Evolutionary conservation across 129 eudicot species (phyloP).

Genomic region (Helianthus annuus): HanXRQr2.0-SUNRISE NC_035446.2:135658679-135659178

Average conservation of each 20-base stretch:
- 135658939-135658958: background rate
- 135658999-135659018: background rate
- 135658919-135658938: background rate
- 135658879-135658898: too few relatives aligned
- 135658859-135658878: too few relatives aligned
- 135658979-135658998: background rate
- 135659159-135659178: background rate
- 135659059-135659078: slow-evolving; percentile 10
- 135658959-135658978: background rate
- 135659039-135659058: slow-evolving; percentile 25
- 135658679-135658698: too few relatives aligned
- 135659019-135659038: slow-evolving; percentile 19
- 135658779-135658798: too few relatives aligned
- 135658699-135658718: too few relatives aligned
- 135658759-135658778: too few relatives aligned
- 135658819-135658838: too few relatives aligned
- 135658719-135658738: too few relatives aligned
- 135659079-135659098: slow-evolving; percentile 20
- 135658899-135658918: too few relatives aligned
- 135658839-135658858: too few relatives aligned
- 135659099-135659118: slow-evolving; percentile 14
- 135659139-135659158: slow-evolving; percentile 16
- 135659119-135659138: slow-evolving; percentile 14
- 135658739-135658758: too few relatives aligned
- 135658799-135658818: too few relatives aligned